Evolutionary conservation across 306 rosid species (phyloP).

Genomic region (Albizia julibrissin): DNA sequence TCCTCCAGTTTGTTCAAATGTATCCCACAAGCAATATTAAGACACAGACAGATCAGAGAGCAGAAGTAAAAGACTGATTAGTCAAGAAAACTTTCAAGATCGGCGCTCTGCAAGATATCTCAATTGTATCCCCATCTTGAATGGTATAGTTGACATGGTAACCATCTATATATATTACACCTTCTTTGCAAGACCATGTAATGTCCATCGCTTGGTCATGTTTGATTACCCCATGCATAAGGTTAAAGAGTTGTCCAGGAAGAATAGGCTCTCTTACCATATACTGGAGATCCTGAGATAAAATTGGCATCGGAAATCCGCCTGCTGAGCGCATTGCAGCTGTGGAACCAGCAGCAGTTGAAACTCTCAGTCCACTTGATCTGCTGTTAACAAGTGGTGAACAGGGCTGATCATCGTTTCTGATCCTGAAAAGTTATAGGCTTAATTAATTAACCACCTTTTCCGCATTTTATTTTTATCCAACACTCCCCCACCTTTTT

Average conservation of each 20-base stretch:
- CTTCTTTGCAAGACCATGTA: conserved; percentile 63
- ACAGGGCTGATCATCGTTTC: conserved; percentile 46
- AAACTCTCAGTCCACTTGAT: conserved; percentile 91
- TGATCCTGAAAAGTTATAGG: conserved; percentile 56
- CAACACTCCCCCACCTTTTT: background rate
- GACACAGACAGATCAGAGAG: background rate
- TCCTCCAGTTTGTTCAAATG: conserved; percentile 14
- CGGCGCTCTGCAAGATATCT: conserved; percentile 76
- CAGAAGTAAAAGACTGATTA: conserved; percentile 33
- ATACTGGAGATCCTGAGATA: conserved; percentile 78
- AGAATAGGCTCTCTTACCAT: conserved; percentile 91
- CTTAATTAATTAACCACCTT: background rate
- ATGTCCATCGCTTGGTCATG: conserved; percentile 50
- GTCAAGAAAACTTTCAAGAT: conserved; percentile 74
- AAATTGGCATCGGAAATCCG: conserved; percentile 71
- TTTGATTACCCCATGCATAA: conserved; percentile 60
- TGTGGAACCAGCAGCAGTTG: conserved; percentile 90
- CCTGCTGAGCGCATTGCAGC: conserved; percentile 97
- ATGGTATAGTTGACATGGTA: conserved; percentile 58
- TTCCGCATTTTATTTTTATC: background rate
- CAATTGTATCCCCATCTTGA: conserved; percentile 61
- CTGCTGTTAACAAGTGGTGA: conserved; percentile 61
- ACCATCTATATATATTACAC: conserved; percentile 74
- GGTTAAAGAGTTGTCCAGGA: conserved; percentile 43
- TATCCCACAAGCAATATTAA: conserved; percentile 1